Evolutionary conservation across 495 filamentous ascomycete species (phyloP), one percentile per base, ranked within the genome.

Genomic region (Clohesyomyces aquaticus): DNA sequence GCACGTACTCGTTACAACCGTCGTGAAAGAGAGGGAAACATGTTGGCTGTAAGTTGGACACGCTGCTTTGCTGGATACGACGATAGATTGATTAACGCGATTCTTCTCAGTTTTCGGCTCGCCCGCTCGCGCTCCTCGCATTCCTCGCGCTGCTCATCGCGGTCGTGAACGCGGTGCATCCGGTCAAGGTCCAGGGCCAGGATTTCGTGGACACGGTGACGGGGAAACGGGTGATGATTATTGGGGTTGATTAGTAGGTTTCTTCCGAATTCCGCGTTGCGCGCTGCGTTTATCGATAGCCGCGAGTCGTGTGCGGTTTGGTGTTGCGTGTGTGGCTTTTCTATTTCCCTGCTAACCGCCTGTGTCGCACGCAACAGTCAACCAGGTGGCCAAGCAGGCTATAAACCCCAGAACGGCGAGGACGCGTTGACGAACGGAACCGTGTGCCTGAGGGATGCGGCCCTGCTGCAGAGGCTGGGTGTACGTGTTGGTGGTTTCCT

Each of bases 391-490:
- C 84, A 87, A 54, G 80, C 84, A n/a, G 93, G 85, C 45, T 96
- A 95, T 77, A 81, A 86, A 67, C 81, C 83, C 10, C 77, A 73
- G 8, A 63, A 71, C 19, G 79, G 80, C 12, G 73, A 79, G 45
- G 93, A 98, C 74, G 87, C 93, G 50, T 80, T 98, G 51, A 91
- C 83, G 70, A 81, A 96, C 73, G 80, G 78, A 23, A 82, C 86
- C 27, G 79, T 83, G 55, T 98, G 93, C 79, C 77, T 93, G 68
- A 87, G 93, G 51, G 93, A 98, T 81, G 93, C 94, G 51, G 91
- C 91, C 10, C 78, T 98, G 23, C 91, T 98, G 85, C 93, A 98
- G 80, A 74, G 82, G 25, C 80, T 98, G 57, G 89, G 88, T 77
- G 77, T 62, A 32, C 32, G 56, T 59, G 10, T 22, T 21, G 3